phyloP scores from a whole-genome alignment of 148 eudicot genomes.

The Camellia granthamiana region DNA sequence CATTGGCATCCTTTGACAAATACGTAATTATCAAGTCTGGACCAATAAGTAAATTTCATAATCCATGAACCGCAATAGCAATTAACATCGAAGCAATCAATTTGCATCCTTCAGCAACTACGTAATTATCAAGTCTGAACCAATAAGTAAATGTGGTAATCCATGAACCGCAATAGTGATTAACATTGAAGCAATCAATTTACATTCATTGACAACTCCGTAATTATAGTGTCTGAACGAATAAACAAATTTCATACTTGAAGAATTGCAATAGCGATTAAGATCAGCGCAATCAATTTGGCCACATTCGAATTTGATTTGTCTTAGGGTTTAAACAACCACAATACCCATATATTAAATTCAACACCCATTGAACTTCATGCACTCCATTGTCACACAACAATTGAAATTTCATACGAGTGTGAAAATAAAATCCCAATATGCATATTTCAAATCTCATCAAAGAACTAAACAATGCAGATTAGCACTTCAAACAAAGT shows the following conservation, averaged over 20 bases:
- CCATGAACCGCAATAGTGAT: too few species aligned
- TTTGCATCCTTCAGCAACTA: not conserved
- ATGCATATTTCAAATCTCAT: conserved; percentile 12
- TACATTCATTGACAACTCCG: too few species aligned
- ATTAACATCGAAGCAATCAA: not conserved
- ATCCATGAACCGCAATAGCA: not conserved
- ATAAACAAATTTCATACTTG: too few species aligned
- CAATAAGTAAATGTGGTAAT: too few species aligned
- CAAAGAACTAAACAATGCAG: not conserved
- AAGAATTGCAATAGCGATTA: too few species aligned
- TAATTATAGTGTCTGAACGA: too few species aligned
- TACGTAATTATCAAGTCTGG: not conserved
- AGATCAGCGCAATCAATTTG: too few species aligned
- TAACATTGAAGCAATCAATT: too few species aligned
- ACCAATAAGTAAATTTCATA: not conserved
- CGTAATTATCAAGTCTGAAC: too few species aligned
- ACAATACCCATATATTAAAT: not conserved
- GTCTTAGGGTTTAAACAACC: not conserved
- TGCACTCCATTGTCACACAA: too few species aligned
- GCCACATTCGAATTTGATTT: not conserved
- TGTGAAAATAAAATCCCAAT: not conserved
- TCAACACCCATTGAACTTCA: not conserved
- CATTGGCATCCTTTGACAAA: not conserved
- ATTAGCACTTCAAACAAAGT: not conserved
- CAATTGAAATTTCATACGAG: not conserved